These are phyloP conservation scores for Pyrus hybrid DNA, from an alignment of 331 rosid species.

Conservation along the genomic window DNA sequence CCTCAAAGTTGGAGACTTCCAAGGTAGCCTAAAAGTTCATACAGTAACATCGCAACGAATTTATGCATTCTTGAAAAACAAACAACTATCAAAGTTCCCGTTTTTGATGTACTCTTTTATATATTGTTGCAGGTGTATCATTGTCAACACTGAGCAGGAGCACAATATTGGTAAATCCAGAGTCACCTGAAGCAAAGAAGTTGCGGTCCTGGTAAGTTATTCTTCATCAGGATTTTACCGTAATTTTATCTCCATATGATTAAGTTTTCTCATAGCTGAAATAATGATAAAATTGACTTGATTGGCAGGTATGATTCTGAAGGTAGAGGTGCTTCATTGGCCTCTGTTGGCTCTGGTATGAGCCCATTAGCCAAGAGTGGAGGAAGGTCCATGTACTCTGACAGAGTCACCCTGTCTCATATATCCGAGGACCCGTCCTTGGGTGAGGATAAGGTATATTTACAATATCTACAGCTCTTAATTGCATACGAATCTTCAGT, in stretches of 20 bases:
- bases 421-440: slow-evolving; percentile 51
- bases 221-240: neutral
- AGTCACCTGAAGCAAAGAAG: slow-evolving; percentile 58
- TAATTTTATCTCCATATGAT: neutral
- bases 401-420: slow-evolving; percentile 48
- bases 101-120: neutral
- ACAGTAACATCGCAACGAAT: neutral
- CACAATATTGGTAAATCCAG: slow-evolving; percentile 57
- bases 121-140: slow-evolving; percentile 56
- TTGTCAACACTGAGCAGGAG: slow-evolving; percentile 68
- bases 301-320: slow-evolving; percentile 77
- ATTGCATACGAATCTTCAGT: neutral
- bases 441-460: slow-evolving; percentile 70
- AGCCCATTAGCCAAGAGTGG: slow-evolving; percentile 43
- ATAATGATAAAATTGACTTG: neutral
- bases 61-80: too few relatives aligned
- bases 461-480: neutral
- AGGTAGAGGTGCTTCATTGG: slow-evolving; percentile 69
- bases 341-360: slow-evolving; percentile 50
- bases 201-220: slow-evolving; percentile 61
- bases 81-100: neutral
- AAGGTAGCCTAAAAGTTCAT: slow-evolving; percentile 38
- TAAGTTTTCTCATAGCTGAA: neutral
- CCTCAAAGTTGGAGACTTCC: slow-evolving; percentile 83
- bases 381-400: slow-evolving; percentile 62